Percentiles rank a stretch among this genome's conserved stretches.
These are phyloP conservation scores for Ephemerocybe angulata DNA, from an alignment of 768 basidiomycete species.

Conservation along the genomic window DNA sequence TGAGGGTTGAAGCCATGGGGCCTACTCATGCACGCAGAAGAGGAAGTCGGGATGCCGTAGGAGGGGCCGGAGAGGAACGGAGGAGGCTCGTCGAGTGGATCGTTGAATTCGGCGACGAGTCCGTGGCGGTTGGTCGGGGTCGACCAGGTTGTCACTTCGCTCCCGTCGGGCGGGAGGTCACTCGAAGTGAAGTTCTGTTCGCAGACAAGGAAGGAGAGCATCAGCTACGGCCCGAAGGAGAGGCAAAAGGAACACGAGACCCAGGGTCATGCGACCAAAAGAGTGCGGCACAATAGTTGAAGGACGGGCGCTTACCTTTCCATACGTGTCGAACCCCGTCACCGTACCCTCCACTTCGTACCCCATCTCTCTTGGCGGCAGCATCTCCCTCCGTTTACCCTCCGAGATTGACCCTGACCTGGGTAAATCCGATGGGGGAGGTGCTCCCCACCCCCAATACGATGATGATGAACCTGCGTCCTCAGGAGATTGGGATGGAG, in stretches of 20 bases:
- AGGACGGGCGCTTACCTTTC: not conserved
- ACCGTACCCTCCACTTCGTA: not conserved
- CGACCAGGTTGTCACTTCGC: slow-evolving; percentile 22
- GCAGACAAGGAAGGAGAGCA: too few relatives aligned
- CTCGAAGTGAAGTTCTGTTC: not conserved
- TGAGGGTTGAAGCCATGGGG: not conserved
- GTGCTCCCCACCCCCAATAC: not conserved
- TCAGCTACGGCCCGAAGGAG: not conserved
- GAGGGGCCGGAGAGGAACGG: slow-evolving; percentile 1
- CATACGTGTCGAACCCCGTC: slow-evolving; percentile 2
- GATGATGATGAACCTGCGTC: too few relatives aligned
- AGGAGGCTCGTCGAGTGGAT: slow-evolving; percentile 24
- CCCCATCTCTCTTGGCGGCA: slow-evolving; percentile 1
- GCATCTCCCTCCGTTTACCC: not conserved
- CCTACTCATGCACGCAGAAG: too few relatives aligned
- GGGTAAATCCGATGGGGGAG: not conserved
- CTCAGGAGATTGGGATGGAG: not conserved
- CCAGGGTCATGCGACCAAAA: not conserved
- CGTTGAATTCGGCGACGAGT: slow-evolving; percentile 21
- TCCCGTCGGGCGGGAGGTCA: slow-evolving; percentile 15
- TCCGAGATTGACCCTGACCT: not conserved
- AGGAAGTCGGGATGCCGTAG: too few relatives aligned
- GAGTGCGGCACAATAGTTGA: not conserved
- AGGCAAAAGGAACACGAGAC: not conserved
- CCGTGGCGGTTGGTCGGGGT: slow-evolving; percentile 18